Evolutionary conservation across 495 filamentous ascomycete species (phyloP), one percentile per base, ranked within the genome.

Genomic region (Xylaria grammica): DNA sequence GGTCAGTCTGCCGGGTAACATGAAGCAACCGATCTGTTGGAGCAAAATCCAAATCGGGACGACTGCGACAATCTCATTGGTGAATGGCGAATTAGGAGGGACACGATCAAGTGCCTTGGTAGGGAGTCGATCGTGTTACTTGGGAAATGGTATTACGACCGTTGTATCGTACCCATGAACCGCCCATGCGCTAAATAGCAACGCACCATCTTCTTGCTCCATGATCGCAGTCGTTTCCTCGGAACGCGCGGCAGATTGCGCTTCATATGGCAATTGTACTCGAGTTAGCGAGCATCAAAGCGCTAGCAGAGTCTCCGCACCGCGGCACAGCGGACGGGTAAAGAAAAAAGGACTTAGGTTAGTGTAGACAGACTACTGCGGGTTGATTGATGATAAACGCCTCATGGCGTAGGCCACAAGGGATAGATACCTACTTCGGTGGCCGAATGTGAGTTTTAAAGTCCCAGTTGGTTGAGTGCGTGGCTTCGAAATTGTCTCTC

Each of bases 41-140:
- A 63, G 50, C 19, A 63, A 55, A 24, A 42, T 36, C 50, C 60
- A 17, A 11, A 54, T 55, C 27, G 19, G 60, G 60, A 63, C 50
- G 13, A 7, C 50, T 54, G 50, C 40, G 26, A 54, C 22, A 19
- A 55, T 55, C 26, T 55, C 27, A 63, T 63, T 63, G 60, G 60
- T 48, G 38, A 46, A 36, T 24, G 24, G 8, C 13, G 27, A 36
- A 51, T 26, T 51, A n/a, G 45, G 46, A 30, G 26, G 20, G 17
- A 22, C 29, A 44, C 29, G 20, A 26, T 34, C 20, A 20, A 24
- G 34, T 9, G 32, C 10, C 19, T 26, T 15, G 26, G n/a, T 22
- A 17, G 42, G 11, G 5, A 19, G 42, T 19, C 17, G 3, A 45
- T 6, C 34, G 34, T 36, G n/a, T n/a, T n/a, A n/a, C n/a, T n/a